Percentiles rank a stretch among this genome's conserved stretches.
Conservation (phyloP, 306 rosid genomes). For the Pterocarpus santalinus region DNA sequence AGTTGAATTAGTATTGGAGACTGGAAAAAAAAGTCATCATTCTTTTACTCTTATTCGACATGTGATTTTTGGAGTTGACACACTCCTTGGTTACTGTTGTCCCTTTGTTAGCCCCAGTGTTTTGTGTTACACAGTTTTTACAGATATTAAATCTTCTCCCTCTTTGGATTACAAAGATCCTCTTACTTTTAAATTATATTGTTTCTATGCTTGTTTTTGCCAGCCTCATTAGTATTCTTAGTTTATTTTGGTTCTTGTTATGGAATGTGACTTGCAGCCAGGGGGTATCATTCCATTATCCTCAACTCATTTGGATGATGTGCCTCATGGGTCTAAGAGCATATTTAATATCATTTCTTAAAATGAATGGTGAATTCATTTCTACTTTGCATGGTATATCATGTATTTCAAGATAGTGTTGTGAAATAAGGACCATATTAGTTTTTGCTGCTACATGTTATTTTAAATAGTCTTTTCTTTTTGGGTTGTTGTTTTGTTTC, state of each 20-base stretch:
- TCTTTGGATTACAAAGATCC: no score
- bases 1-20: constrained; percentile 1
- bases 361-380: constrained; percentile 2
- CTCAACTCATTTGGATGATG: not conserved
- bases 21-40: not conserved
- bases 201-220: no score
- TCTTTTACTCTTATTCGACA: not conserved
- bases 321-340: not conserved
- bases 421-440: constrained; percentile 5
- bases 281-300: not conserved
- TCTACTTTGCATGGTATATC: constrained; percentile 13
- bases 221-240: no score
- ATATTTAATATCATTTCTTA: constrained; percentile 8
- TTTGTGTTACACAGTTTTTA: no score
- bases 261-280: no score
- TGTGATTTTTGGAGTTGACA: not conserved
- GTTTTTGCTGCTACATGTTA: no score
- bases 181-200: no score
- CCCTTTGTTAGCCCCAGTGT: not conserved
- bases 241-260: no score
- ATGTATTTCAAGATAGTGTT: constrained; percentile 1
- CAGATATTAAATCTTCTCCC: no score
- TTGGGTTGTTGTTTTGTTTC: not conserved
- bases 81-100: not conserved
- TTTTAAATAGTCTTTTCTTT: not conserved